Evolutionary conservation across 306 rosid genomes (phyloP), one percentile per base, ranked within the genome.

Genomic region (Elaeagnus macrophylla): DNA sequence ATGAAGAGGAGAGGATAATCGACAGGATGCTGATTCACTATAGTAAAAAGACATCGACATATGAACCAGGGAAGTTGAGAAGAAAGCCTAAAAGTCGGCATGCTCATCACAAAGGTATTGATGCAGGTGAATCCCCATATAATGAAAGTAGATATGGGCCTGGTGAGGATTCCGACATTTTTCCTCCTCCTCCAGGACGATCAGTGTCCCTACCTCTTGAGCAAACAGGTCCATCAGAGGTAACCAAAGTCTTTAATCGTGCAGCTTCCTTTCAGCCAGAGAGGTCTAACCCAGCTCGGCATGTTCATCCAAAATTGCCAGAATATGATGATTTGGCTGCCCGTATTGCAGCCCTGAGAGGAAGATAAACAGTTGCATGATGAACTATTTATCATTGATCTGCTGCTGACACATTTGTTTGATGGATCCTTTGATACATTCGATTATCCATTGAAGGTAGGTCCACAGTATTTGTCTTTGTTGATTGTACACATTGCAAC

Each of bases 291-390:
- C 79, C 64, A 68, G 85, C 94, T 54, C 68, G 72, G 48, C 94
- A 83, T 12, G 96, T 88, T 56, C 96, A 88, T 71, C 96, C 96
- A 17, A 88, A 88, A 20, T 66, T 88, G 53, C 96, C 96, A 0
- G 83, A 84, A 68, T 88, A 69, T 64, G 96, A 84, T 48, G 89
- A 81, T 75, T 69, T 88, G 67, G 81, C 94, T 57, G 87, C 85
- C 49, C 74, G 75, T 67, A 71, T 88, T 77, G 94, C 89, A 1
- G 85, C 96, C 43, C 54, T 88, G 68, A 83, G 81, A 71, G 89
- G 94, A 60, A 66, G 64, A 54, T 81, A n/a, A 75, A 45, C 53
- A 54, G 57, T 37, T n/a, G 65, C 57, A 3, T 2, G 32, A 25
- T 5, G 4, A 25, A 25, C 4, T n/a, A 25, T 2, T 25, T 25